These are phyloP conservation scores for Dictyostelium capitatum DNA, from an alignment of 78 protist species.

Conservation along the genomic window DNA sequence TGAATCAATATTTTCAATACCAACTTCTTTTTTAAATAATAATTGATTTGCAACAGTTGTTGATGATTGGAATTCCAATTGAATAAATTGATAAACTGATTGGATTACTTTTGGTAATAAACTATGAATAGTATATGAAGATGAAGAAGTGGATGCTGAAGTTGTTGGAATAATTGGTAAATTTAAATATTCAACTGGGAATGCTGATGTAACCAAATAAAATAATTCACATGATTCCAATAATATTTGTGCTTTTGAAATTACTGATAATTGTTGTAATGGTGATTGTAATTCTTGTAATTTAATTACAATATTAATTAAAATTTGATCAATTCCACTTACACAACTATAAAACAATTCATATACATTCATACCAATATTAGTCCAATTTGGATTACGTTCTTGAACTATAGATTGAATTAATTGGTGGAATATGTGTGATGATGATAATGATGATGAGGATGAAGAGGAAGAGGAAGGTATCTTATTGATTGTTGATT, in stretches of 20 bases:
- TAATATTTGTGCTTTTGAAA: neutral
- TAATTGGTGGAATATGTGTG: neutral
- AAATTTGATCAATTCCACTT: slow-evolving; percentile 30
- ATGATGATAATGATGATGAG: neutral
- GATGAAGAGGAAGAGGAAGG: too few relatives aligned
- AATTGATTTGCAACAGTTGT: neutral
- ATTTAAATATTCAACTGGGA: neutral
- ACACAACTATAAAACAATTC: slow-evolving; percentile 54
- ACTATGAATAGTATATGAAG: neutral
- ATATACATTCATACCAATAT: slow-evolving; percentile 46
- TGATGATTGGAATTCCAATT: slow-evolving; percentile 22
- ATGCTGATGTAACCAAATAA: neutral
- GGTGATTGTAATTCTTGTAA: neutral
- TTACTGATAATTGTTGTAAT: neutral
- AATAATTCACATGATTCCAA: slow-evolving; percentile 10
- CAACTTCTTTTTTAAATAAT: neutral
- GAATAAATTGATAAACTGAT: neutral
- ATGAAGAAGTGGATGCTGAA: neutral
- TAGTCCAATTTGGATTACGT: slow-evolving; percentile 46
- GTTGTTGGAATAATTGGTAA: neutral
- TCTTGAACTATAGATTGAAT: slow-evolving; percentile 15
- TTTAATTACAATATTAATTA: neutral
- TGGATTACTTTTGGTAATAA: neutral
- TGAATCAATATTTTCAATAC: neutral
- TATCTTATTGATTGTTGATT: neutral